Conservation (phyloP, 176 grass and related monocot species). For the Miscanthus lutarioriparius region DNA sequence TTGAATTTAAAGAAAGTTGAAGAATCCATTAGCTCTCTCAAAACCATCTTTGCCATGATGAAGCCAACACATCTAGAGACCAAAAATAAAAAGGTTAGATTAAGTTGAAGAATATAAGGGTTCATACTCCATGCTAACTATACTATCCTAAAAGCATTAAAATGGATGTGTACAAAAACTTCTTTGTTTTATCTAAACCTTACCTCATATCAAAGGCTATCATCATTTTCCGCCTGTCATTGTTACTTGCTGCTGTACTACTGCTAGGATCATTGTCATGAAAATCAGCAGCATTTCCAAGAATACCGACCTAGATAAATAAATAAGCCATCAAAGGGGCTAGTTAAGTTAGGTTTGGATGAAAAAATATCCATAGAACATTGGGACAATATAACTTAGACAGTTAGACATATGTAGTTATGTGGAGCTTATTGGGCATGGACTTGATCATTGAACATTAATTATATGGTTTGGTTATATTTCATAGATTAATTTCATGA, state of each 20-base stretch:
- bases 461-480: slow-evolving; percentile 2
- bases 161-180: not conserved
- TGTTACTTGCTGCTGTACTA: slow-evolving; percentile 45
- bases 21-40: slow-evolving; percentile 86
- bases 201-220: slow-evolving; percentile 99
- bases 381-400: slow-evolving; percentile 19
- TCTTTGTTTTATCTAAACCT: slow-evolving; percentile 20
- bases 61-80: slow-evolving; percentile 80
- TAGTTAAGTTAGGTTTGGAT: slow-evolving; percentile 15
- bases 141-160: slow-evolving; percentile 9
- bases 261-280: slow-evolving; percentile 52
- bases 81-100: slow-evolving; percentile 26
- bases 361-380: not conserved
- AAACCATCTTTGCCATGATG: slow-evolving; percentile 92
- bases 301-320: slow-evolving; percentile 80
- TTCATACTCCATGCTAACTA: not conserved
- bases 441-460: slow-evolving; percentile 23
- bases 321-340: slow-evolving; percentile 22
- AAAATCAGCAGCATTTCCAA: slow-evolving; percentile 93
- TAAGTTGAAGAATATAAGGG: slow-evolving; percentile 2
- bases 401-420: not conserved
- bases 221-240: slow-evolving; percentile 82
- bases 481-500: not conserved
- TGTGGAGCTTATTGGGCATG: not conserved
- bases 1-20: slow-evolving; percentile 83